phyloP scores from a whole-genome alignment of 2,329 filamentous ascomycete species.

The Sporothrix brunneoviolacea region DNA sequence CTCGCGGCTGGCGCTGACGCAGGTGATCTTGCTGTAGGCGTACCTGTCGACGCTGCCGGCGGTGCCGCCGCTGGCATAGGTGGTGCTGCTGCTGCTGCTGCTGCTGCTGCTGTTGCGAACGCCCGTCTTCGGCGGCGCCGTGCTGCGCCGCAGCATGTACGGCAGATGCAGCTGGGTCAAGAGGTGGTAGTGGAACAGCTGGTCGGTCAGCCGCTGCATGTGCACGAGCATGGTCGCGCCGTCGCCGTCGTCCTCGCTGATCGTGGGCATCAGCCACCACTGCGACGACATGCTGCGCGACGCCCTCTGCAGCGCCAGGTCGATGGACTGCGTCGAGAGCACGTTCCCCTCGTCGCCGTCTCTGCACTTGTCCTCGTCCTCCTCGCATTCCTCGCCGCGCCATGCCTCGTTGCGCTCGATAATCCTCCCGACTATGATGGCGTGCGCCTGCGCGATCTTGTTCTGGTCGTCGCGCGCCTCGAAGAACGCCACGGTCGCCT shows the following conservation, averaged over 20 bases:
- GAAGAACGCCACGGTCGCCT: background rate
- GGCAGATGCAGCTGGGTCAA: slow-evolving; percentile 40
- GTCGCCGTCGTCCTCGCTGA: background rate
- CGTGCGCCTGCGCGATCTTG: slow-evolving; percentile 29
- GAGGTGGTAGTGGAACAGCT: slow-evolving; percentile 37
- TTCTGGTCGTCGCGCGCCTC: slow-evolving; percentile 18
- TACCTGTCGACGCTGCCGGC: slow-evolving; percentile 21
- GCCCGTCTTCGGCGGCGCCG: too few species aligned
- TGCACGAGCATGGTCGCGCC: slow-evolving; percentile 21
- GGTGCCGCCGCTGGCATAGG: background rate
- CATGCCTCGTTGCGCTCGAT: slow-evolving; percentile 29
- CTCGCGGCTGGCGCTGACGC: slow-evolving; percentile 36
- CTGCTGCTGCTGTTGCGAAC: too few species aligned
- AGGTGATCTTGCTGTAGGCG: slow-evolving; percentile 34
- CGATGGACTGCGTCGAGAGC: slow-evolving; percentile 28
- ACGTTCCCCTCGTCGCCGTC: slow-evolving; percentile 19
- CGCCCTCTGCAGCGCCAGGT: slow-evolving; percentile 31
- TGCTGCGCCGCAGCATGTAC: too few species aligned
- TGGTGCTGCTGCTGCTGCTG: background rate
- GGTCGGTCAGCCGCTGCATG: slow-evolving; percentile 32
- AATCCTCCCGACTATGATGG: slow-evolving; percentile 30
- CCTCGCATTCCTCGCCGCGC: slow-evolving; percentile 8
- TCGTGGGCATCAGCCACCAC: slow-evolving; percentile 34
- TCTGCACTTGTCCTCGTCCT: background rate
- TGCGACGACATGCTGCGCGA: slow-evolving; percentile 32